Conservation (phyloP, 2,329 filamentous ascomycete species). For the Cladosporium oxysporum region DNA sequence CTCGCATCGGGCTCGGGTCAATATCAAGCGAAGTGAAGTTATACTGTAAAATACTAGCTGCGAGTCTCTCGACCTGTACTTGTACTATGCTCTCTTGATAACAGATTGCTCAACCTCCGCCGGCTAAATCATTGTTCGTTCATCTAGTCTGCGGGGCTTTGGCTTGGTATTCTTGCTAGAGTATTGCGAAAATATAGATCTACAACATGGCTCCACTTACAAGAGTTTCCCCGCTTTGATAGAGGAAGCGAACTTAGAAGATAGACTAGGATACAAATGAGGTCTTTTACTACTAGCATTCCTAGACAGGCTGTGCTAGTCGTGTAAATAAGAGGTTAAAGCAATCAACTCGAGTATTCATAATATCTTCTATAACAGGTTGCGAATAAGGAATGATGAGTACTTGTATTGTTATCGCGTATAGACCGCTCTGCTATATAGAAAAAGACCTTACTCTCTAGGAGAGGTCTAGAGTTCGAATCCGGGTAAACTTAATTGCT, state of each 20-base stretch:
- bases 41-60: neutral
- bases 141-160: constrained; percentile 1
- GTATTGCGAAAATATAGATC: neutral
- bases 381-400: too few species aligned
- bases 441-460: too few species aligned
- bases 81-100: neutral
- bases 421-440: too few species aligned
- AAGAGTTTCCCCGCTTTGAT: neutral
- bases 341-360: too few species aligned
- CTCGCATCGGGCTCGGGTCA: neutral
- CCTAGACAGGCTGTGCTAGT: neutral
- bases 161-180: constrained; percentile 7
- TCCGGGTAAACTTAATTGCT: too few species aligned
- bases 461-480: too few species aligned
- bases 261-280: too few species aligned
- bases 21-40: neutral
- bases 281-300: too few species aligned
- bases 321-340: too few species aligned
- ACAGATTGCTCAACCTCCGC: neutral
- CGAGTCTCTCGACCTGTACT: neutral
- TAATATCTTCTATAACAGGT: too few species aligned
- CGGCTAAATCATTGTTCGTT: constrained; percentile 7
- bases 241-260: too few species aligned
- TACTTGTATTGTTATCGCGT: too few species aligned
- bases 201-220: neutral